These are phyloP conservation scores for Stachybotrys chlorohalonatus DNA, from an alignment of 2,329 filamentous ascomycete genomes.

Conservation along the genomic window DNA sequence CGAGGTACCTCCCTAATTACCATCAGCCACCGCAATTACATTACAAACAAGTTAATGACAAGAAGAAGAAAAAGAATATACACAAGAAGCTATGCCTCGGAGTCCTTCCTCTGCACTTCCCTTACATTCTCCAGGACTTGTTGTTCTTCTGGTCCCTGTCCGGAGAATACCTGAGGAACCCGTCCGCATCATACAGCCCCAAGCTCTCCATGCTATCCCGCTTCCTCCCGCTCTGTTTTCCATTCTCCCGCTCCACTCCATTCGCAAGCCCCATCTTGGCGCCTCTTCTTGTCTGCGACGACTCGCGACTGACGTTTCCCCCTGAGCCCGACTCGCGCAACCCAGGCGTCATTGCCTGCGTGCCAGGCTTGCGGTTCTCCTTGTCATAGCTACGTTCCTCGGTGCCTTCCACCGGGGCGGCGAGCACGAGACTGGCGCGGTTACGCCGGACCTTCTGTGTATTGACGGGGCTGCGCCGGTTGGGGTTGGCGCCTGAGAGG, in stretches of 20 bases:
- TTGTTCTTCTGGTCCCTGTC: constrained; percentile 17
- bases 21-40: too few relatives aligned
- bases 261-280: too few relatives aligned
- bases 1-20: too few relatives aligned
- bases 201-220: constrained; percentile 27
- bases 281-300: neutral
- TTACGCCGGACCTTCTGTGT: constrained; percentile 2
- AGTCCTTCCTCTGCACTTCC: neutral
- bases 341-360: neutral
- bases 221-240: neutral
- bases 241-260: too few relatives aligned
- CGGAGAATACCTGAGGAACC: constrained; percentile 33
- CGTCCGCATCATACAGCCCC: constrained; percentile 35
- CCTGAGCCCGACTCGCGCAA: neutral
- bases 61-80: constrained; percentile 1
- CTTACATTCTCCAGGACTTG: constrained; percentile 13
- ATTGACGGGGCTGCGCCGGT: constrained; percentile 2
- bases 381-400: constrained; percentile 10
- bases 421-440: constrained; percentile 8
- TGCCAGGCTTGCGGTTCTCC: constrained; percentile 15
- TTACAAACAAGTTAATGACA: constrained; percentile 1
- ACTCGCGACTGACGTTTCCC: constrained; percentile 10
- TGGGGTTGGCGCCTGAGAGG: constrained; percentile 22
- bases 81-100: neutral
- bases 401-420: neutral